Percentiles rank a stretch among this genome's conserved stretches.
These are phyloP conservation scores for Vitis amurensis DNA, from an alignment of 164 flowering plant genomes.

Conservation along the genomic window DNA sequence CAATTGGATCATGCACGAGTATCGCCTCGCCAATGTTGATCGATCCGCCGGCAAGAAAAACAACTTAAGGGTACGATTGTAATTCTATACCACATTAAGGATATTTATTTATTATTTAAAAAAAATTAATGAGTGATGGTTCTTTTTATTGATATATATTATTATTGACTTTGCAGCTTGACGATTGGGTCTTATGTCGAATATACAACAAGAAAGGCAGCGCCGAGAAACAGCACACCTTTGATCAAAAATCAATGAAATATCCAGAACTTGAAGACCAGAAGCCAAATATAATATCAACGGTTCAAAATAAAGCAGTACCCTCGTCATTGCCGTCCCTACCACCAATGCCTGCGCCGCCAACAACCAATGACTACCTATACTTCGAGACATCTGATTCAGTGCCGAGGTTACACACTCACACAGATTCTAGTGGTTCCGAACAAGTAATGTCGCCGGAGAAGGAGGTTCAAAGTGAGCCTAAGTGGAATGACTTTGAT, in stretches of 20 bases:
- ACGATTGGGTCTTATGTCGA: constrained; percentile 87
- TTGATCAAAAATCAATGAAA: constrained; percentile 10
- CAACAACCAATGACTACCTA: constrained; percentile 15
- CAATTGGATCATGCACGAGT: constrained; percentile 83
- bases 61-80: constrained; percentile 43
- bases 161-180: constrained; percentile 53
- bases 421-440: constrained; percentile 69
- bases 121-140: neutral
- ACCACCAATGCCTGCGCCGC: neutral
- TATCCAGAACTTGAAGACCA: constrained; percentile 31
- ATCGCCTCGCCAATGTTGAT: constrained; percentile 62
- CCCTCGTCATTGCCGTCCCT: constrained; percentile 6
- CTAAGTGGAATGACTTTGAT: constrained; percentile 51
- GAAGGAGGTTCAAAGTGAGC: constrained; percentile 68
- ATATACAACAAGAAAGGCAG: constrained; percentile 81
- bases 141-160: neutral
- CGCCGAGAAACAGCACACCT: constrained; percentile 34
- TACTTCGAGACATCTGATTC: constrained; percentile 57
- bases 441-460: constrained; percentile 65
- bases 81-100: too few relatives aligned
- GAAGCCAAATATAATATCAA: constrained; percentile 33
- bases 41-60: constrained; percentile 50
- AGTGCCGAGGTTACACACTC: constrained; percentile 48
- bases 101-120: too few relatives aligned
- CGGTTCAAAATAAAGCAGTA: neutral